These are phyloP conservation scores for Gastrolobium villosum DNA, from an alignment of 306 rosid genomes.

Conservation along the genomic window DNA sequence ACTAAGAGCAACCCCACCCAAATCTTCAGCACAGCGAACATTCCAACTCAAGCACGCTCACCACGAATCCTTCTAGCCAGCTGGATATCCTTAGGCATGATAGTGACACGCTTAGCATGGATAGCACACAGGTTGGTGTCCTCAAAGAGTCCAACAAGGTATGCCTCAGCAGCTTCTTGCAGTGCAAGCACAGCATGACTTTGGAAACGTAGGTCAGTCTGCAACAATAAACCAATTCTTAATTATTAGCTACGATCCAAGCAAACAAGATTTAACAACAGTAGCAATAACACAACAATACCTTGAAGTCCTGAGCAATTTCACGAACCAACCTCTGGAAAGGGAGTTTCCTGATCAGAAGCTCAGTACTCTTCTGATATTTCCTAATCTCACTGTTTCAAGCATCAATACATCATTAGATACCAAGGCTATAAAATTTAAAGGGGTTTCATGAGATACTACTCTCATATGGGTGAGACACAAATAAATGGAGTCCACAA, in stretches of 20 bases:
- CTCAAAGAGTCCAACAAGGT: slow-evolving; percentile 88
- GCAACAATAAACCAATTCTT: not conserved
- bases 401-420: not conserved
- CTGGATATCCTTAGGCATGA: slow-evolving; percentile 97
- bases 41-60: slow-evolving; percentile 73
- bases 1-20: slow-evolving; percentile 62
- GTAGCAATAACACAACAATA: not conserved
- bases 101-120: slow-evolving; percentile 95
- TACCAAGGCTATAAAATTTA: not conserved
- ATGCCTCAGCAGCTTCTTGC: slow-evolving; percentile 97
- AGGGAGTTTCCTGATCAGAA: slow-evolving; percentile 87
- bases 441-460: too few species aligned
- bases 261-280: too few species aligned
- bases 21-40: not conserved
- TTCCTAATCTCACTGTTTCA: slow-evolving; percentile 84
- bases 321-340: slow-evolving; percentile 97
- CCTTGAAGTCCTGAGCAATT: slow-evolving; percentile 98
- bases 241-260: too few species aligned
- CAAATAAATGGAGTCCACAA: too few species aligned
- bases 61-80: slow-evolving; percentile 92
- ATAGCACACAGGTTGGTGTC: slow-evolving; percentile 94
- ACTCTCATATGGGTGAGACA: too few species aligned
- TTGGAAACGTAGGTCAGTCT: slow-evolving; percentile 98
- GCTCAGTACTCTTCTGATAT: slow-evolving; percentile 96
- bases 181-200: slow-evolving; percentile 92